A percentile compares a stretch with the other conserved stretches of the same genome.
These are phyloP conservation scores for Cladophialophora psammophila DNA, from an alignment of 2,329 filamentous ascomycete genomes.

Conservation along the genomic window DNA sequence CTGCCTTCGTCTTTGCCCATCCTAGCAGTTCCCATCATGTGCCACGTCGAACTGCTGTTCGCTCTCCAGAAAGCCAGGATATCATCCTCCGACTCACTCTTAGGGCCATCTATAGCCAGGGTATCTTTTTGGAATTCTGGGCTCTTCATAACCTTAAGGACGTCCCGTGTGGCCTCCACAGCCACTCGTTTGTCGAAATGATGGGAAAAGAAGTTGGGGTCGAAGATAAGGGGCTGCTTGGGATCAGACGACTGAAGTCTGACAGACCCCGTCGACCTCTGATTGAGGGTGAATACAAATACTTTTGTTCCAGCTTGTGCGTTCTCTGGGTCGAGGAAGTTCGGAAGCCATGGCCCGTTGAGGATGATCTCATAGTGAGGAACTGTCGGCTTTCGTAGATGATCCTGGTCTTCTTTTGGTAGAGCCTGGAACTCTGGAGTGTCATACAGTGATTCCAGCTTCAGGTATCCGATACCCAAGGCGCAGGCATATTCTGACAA, in stretches of 20 bases:
- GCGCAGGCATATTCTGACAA: constrained; percentile 46
- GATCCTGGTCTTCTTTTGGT: constrained; percentile 52
- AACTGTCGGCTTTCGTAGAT: constrained; percentile 58
- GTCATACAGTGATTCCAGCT: constrained; percentile 50
- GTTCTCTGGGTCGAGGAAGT: constrained; percentile 38
- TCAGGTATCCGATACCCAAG: constrained; percentile 50
- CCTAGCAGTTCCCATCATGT: constrained; percentile 64
- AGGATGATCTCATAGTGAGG: constrained; percentile 64
- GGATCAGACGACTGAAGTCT: constrained; percentile 63
- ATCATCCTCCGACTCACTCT: constrained; percentile 61
- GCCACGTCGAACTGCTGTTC: constrained; percentile 59
- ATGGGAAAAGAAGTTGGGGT: constrained; percentile 61
- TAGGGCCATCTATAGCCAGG: constrained; percentile 52
- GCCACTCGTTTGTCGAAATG: constrained; percentile 63
- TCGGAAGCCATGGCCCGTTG: constrained; percentile 29
- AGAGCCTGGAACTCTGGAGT: constrained; percentile 61
- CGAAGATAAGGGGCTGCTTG: constrained; percentile 58
- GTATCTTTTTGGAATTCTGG: constrained; percentile 56
- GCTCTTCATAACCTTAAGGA: constrained; percentile 52
- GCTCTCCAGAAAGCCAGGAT: constrained; percentile 58
- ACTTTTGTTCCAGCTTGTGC: constrained; percentile 45
- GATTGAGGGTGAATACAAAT: constrained; percentile 63
- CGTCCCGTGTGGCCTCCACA: constrained; percentile 59
- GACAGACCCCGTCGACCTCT: constrained; percentile 61
- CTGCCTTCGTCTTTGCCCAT: constrained; percentile 61